phyloP scores from a whole-genome alignment of 2,329 filamentous ascomycete genomes.

The Sporothrix euskadiensis region DNA sequence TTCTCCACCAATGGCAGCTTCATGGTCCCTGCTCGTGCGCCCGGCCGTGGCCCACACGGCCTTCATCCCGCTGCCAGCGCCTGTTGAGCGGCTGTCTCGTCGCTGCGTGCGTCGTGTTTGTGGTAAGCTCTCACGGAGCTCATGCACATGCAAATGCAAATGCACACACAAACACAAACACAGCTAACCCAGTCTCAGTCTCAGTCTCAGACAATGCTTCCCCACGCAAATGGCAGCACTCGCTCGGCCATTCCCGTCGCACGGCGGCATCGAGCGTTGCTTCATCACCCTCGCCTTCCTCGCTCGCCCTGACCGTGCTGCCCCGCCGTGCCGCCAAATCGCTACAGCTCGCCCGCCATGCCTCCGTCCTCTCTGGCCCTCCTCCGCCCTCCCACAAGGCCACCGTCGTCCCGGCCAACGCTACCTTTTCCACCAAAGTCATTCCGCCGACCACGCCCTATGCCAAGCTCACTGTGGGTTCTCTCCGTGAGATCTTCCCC shows the following conservation, averaged over 20 bases:
- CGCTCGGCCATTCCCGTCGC: constrained; percentile 35
- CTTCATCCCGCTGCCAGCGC: constrained; percentile 26
- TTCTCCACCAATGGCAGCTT: constrained; percentile 27
- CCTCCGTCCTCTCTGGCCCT: constrained; percentile 40
- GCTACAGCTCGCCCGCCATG: constrained; percentile 45
- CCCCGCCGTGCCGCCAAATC: constrained; percentile 36
- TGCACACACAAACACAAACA: background rate
- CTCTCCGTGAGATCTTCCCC: constrained; percentile 75
- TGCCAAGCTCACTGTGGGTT: constrained; percentile 70
- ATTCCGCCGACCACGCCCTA: constrained; percentile 61
- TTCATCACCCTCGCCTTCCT: constrained; percentile 22
- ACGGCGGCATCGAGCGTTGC: background rate
- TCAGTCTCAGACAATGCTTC: background rate
- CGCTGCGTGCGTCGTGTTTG: constrained; percentile 29
- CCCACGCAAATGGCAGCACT: constrained; percentile 44
- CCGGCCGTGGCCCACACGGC: constrained; percentile 33
- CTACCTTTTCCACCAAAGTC: constrained; percentile 46
- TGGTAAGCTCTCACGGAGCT: constrained; percentile 27
- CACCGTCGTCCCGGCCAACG: constrained; percentile 29
- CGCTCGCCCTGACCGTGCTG: constrained; percentile 34
- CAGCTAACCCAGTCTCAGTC: background rate
- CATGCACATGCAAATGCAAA: background rate
- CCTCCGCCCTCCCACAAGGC: constrained; percentile 28
- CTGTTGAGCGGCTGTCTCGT: constrained; percentile 30
- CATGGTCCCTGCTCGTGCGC: constrained; percentile 33